Base-by-base conservation (phyloP, 2,329 filamentous ascomycete species). In the Phialophora tarda region DNA sequence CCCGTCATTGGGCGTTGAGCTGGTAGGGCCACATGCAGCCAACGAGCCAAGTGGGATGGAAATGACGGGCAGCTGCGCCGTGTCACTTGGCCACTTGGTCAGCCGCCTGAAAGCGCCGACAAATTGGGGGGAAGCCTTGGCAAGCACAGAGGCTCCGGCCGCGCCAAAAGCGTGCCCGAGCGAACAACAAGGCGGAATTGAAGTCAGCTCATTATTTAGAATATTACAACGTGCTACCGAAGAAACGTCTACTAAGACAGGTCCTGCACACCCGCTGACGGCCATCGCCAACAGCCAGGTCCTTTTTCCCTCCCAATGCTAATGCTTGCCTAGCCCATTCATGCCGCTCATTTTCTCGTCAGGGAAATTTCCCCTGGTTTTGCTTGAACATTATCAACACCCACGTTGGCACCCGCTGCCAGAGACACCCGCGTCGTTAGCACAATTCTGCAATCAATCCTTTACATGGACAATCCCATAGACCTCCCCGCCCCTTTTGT, bases 21-120 rank as follows among this genome's bases (percentile, higher is more conserved):
- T 2, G 21, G 24, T 34, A 21, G 26, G 53, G 26, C 24, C 53
- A 30, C 17, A 24, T 32, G 24, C 48, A 28, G 48, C 53, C 53
- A 61, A 21, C 21, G 48, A 32, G 47, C 14, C 47, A 34, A 26
- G 59, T 61, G 59, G 59, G 47, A 28, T 53, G 28, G 12, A 53
- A 61, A 61, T 61, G 59, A 61, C 59, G 54, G 59, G 59, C 59
- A 61, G 59, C 28, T 14, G 59, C 47, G 28, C n/a, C 11, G 30
- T 23, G 59, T 61, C 59, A 61, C 59, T 21, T 21, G 17, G 21
- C 11, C 48, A 23, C 59, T 21, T 21, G 17, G 21, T 23, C 48
- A 23, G 21, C 48, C 48, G 21, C 48, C 48, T 26, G 23, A 23
- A 51, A 28, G 48, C 48, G 47, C 48, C 48, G 21, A 14, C 48